Evolutionary conservation across 192 early-diverging fungal species (phyloP).

Genomic region (Entomortierella beljakovae): DNA sequence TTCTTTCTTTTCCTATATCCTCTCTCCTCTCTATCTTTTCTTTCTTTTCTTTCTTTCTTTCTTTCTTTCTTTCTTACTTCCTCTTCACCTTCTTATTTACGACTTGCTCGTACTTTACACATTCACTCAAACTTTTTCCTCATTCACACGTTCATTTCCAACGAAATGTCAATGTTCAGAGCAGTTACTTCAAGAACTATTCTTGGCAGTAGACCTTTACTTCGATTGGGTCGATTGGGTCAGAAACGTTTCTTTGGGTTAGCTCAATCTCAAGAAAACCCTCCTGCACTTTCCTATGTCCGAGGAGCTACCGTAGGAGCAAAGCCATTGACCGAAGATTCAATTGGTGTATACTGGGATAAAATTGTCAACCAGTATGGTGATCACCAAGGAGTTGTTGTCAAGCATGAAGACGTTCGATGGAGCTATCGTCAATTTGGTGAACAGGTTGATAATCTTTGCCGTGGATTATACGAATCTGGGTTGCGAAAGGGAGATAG

Average conservation of each 20-base stretch:
- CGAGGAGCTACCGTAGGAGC: constrained; percentile 17
- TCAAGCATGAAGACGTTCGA: constrained; percentile 58
- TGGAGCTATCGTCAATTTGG: constrained; percentile 58
- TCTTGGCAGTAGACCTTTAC: constrained; percentile 3
- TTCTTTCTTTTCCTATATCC: neutral
- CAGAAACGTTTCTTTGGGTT: constrained; percentile 1
- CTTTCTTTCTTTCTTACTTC: neutral
- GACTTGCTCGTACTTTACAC: neutral
- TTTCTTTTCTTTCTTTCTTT: neutral
- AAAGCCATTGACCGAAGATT: constrained; percentile 47
- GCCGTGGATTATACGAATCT: constrained; percentile 54
- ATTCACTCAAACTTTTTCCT: neutral
- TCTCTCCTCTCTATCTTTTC: neutral
- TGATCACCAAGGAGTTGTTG: constrained; percentile 55
- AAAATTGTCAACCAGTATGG: constrained; percentile 34
- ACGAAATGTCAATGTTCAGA: constrained; percentile 1
- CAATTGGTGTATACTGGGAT: constrained; percentile 58
- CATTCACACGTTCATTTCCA: neutral
- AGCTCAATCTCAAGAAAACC: neutral
- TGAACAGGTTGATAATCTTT: constrained; percentile 53
- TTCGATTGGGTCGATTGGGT: neutral
- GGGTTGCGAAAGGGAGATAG: constrained; percentile 63
- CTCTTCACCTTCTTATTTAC: neutral
- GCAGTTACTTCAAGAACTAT: neutral
- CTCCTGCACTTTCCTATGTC: constrained; percentile 30